Conservation (phyloP, 768 basidiomycete genomes). For the Cystofilobasidium ferigula region DNA sequence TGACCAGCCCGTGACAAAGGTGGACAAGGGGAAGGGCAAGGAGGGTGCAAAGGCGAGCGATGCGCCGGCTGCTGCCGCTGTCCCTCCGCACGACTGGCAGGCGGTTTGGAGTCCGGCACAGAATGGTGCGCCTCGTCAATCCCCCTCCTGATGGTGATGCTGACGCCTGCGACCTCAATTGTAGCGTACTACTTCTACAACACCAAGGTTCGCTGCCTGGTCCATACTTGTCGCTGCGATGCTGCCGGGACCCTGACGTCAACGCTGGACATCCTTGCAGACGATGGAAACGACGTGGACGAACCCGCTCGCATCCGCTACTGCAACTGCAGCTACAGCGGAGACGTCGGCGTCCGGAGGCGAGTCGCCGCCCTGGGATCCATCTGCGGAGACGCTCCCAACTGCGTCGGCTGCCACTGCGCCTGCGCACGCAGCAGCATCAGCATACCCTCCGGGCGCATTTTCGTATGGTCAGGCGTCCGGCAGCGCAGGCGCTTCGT, state of each 20-base stretch:
- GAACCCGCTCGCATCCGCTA: constrained; percentile 21
- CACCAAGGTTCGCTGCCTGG: neutral
- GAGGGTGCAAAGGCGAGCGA: neutral
- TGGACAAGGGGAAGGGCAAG: neutral
- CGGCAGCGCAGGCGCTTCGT: neutral
- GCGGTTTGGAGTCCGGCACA: constrained; percentile 20
- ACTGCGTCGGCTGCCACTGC: neutral
- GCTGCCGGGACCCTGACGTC: neutral
- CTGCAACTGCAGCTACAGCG: neutral
- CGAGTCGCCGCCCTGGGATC: constrained; percentile 19
- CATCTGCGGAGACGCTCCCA: constrained; percentile 21
- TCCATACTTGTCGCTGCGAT: neutral
- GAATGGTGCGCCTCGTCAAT: neutral
- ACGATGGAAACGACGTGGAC: constrained; percentile 25
- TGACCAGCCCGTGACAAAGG: neutral
- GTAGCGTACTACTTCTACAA: constrained; percentile 18
- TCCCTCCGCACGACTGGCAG: constrained; percentile 6
- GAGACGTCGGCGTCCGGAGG: neutral
- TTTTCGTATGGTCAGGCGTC: constrained; percentile 3
- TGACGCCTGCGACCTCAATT: neutral
- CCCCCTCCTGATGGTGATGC: neutral
- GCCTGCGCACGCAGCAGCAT: neutral
- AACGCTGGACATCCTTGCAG: neutral
- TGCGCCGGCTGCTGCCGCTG: neutral
- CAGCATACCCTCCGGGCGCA: neutral